Conservation (phyloP, 257 asterid genomes). For the Penstemon davidsonii region DNA sequence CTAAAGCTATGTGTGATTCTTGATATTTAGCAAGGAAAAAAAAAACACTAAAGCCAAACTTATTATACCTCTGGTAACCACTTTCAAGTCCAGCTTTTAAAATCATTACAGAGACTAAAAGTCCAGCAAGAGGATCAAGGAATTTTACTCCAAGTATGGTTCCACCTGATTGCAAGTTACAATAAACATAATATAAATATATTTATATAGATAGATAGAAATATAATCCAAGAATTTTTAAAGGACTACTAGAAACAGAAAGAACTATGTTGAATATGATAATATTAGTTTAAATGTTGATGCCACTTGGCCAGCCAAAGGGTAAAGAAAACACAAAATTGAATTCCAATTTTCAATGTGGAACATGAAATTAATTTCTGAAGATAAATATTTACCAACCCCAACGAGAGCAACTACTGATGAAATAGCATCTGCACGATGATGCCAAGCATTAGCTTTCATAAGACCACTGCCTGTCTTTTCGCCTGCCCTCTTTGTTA, state of each 20-base stretch:
- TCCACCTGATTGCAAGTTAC: constrained; percentile 61
- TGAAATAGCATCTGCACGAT: constrained; percentile 94
- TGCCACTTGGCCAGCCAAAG: constrained; percentile 3
- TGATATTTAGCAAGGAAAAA: not conserved
- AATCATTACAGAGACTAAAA: constrained; percentile 91
- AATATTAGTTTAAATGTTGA: not conserved
- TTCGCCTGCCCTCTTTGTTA: constrained; percentile 86
- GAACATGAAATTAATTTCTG: constrained; percentile 9
- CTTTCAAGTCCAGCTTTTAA: constrained; percentile 86
- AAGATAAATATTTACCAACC: constrained; percentile 82
- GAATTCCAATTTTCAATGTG: constrained; percentile 3
- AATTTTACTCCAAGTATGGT: constrained; percentile 82
- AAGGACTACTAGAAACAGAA: not conserved
- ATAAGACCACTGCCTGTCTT: constrained; percentile 91
- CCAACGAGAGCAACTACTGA: constrained; percentile 95
- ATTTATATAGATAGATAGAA: constrained; percentile 4
- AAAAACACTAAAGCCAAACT: not conserved
- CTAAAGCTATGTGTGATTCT: not conserved
- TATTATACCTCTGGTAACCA: constrained; percentile 82
- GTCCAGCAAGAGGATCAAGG: constrained; percentile 97
- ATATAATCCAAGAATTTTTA: not conserved
- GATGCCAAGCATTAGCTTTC: constrained; percentile 99
- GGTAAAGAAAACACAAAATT: not conserved
- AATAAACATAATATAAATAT: constrained; percentile 18
- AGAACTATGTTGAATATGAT: too few species aligned